phyloP scores from a whole-genome alignment of 2,329 filamentous ascomycete genomes.

The Verticillium klebahnii region DNA sequence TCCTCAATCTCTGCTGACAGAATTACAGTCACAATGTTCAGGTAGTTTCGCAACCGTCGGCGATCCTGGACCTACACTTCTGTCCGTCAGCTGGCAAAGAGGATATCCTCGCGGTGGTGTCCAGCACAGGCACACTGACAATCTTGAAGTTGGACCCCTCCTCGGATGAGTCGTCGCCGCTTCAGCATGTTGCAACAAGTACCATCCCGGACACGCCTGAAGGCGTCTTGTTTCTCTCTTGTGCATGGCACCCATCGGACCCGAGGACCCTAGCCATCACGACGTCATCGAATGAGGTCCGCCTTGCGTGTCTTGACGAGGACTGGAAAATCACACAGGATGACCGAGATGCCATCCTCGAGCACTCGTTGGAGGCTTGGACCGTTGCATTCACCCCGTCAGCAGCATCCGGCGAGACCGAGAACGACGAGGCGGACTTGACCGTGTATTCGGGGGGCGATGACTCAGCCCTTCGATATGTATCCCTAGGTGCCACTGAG shows the following conservation, averaged over 20 bases:
- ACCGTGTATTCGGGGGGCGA: constrained; percentile 69
- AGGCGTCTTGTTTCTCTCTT: constrained; percentile 63
- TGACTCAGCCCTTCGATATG: constrained; percentile 58
- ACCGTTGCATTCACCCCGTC: constrained; percentile 55
- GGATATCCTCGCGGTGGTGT: constrained; percentile 66
- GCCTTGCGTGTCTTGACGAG: constrained; percentile 44
- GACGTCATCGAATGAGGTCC: constrained; percentile 63
- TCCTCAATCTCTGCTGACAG: background rate
- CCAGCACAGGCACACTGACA: constrained; percentile 68
- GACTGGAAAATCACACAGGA: constrained; percentile 31
- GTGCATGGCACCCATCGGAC: constrained; percentile 64
- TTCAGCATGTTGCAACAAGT: constrained; percentile 39
- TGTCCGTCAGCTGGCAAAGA: constrained; percentile 42
- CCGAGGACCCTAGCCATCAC: constrained; percentile 61
- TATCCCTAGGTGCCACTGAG: constrained; percentile 22
- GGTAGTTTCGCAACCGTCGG: constrained; percentile 56
- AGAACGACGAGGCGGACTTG: constrained; percentile 17
- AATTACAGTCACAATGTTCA: background rate
- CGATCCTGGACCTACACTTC: constrained; percentile 84
- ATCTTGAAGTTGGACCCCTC: constrained; percentile 53
- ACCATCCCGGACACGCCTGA: constrained; percentile 46
- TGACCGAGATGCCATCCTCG: constrained; percentile 33
- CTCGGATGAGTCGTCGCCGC: constrained; percentile 21
- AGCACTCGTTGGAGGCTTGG: constrained; percentile 68
- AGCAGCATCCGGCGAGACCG: background rate